Percentiles rank a stretch among this genome's conserved stretches.
Evolutionary conservation across 306 rosid genomes (phyloP).

Genomic region (Trichosanthes truncata): DNA sequence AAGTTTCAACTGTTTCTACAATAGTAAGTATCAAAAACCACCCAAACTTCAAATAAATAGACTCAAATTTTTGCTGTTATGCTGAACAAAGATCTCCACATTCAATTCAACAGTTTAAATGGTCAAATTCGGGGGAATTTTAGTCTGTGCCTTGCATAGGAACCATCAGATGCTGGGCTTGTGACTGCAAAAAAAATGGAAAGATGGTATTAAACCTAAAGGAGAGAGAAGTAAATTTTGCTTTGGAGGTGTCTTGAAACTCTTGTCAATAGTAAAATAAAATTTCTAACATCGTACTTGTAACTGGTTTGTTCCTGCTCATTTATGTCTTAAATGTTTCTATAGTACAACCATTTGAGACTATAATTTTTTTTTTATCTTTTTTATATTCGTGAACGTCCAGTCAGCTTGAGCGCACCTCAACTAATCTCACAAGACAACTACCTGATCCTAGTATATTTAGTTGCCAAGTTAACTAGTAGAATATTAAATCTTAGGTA

Average conservation of each 20-base stretch:
- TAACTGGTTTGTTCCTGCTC: not conserved
- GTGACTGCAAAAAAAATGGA: constrained; percentile 18
- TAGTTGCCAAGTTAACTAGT: not conserved
- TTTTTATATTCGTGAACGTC: not conserved
- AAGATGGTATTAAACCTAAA: not conserved
- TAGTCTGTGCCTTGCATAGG: constrained; percentile 87
- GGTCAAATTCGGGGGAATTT: not conserved
- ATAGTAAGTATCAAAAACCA: not conserved
- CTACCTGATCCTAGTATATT: no score
- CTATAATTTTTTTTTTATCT: not conserved
- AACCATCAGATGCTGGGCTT: constrained; percentile 72
- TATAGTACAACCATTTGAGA: not conserved
- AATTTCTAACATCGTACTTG: not conserved
- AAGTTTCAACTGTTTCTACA: constrained; percentile 2
- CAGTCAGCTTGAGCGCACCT: no score
- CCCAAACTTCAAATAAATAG: constrained; percentile 6
- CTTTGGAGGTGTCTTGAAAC: not conserved
- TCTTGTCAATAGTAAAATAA: not conserved
- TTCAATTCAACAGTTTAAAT: constrained; percentile 7
- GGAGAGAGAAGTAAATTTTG: not conserved
- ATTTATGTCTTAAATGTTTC: not conserved
- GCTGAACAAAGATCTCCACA: constrained; percentile 3
- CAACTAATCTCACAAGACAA: not conserved
- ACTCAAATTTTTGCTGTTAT: not conserved
- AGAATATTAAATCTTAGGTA: no score